Conservation (phyloP, 2,329 filamentous ascomycete species). For the Gaeumannomyces sp. region DNA sequence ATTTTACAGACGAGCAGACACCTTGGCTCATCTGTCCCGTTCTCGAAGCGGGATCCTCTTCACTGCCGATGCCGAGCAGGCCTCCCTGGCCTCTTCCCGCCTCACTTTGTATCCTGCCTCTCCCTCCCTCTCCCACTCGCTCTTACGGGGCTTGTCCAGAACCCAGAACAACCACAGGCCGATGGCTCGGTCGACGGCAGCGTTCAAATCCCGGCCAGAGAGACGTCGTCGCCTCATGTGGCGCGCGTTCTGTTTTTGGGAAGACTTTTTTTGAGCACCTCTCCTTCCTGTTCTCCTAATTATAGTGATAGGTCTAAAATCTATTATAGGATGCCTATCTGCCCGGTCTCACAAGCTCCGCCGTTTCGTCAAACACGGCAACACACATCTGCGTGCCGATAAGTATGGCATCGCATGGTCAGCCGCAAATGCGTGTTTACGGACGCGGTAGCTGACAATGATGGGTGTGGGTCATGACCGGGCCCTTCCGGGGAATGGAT, state of each 20-base stretch:
- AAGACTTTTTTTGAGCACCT: not conserved
- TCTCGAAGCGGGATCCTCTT: not conserved
- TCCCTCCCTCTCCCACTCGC: not conserved
- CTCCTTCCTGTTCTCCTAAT: not conserved
- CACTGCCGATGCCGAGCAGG: not conserved
- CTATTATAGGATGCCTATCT: too few species aligned
- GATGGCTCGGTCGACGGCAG: not conserved
- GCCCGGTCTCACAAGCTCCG: too few species aligned
- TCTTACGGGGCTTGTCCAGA: not conserved
- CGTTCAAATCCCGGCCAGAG: not conserved
- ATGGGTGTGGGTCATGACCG: not conserved
- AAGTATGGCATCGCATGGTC: not conserved
- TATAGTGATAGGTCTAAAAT: too few species aligned
- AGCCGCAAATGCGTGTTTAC: not conserved
- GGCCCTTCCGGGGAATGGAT: not conserved
- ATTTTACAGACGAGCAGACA: not conserved
- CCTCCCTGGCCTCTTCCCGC: too few species aligned
- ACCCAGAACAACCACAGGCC: not conserved
- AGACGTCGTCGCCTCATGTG: too few species aligned
- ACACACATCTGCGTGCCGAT: not conserved
- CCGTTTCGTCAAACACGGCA: too few species aligned
- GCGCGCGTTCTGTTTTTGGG: not conserved
- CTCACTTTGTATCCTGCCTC: not conserved
- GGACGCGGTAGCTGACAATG: not conserved
- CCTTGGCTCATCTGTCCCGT: not conserved